A percentile compares a stretch with the other conserved stretches of the same genome.
Conservation (phyloP, 441 rosid genomes). For the Erodium chrysanthum region DNA sequence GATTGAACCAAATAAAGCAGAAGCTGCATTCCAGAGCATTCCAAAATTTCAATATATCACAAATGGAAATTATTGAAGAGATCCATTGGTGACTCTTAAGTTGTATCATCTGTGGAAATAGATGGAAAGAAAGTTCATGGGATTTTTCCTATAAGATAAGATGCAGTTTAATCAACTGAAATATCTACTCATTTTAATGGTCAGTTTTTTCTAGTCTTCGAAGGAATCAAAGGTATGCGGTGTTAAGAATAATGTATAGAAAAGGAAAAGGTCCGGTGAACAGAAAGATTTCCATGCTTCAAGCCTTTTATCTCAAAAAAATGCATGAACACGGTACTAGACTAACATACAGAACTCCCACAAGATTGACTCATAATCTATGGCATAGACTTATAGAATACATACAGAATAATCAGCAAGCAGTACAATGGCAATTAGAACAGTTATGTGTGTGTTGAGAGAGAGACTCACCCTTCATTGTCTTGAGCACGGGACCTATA, state of each 20-base stretch:
- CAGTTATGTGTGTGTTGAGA: conserved; percentile 10
- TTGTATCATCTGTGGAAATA: neutral
- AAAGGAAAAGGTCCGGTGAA: conserved; percentile 1
- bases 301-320: neutral
- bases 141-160: neutral
- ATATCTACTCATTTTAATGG: neutral
- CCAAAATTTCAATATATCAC: neutral
- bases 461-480: conserved; percentile 65
- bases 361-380: neutral
- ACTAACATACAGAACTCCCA: neutral
- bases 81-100: neutral
- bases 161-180: neutral
- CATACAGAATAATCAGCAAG: conserved; percentile 1
- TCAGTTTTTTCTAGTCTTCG: neutral
- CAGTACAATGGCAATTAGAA: conserved; percentile 17
- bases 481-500: conserved; percentile 62
- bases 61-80: neutral
- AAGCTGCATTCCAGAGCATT: neutral
- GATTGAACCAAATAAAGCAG: neutral
- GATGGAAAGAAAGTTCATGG: neutral
- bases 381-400: neutral
- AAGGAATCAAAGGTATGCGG: neutral
- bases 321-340: neutral
- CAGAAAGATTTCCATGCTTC: neutral
- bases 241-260: neutral